Percentiles rank a stretch among this genome's conserved stretches.
Conservation (phyloP, 2,329 filamentous ascomycete species). For the Clonostachys byssicola region DNA sequence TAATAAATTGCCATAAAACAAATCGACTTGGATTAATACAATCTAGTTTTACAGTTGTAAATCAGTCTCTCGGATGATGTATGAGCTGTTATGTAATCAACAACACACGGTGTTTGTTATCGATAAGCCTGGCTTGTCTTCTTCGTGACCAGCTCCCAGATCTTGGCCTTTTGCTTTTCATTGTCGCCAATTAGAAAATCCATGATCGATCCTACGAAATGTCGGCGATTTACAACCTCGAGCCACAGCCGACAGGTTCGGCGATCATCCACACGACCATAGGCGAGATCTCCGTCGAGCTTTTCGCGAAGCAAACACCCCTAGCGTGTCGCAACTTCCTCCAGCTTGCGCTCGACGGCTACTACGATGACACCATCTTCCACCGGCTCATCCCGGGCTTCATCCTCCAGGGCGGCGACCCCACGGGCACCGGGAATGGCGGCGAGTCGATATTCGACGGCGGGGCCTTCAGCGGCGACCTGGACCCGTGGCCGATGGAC, state of each 20-base stretch:
- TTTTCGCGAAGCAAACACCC: slow-evolving; percentile 93
- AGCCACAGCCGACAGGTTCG: slow-evolving; percentile 90
- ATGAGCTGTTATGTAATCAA: no score
- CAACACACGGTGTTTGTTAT: no score
- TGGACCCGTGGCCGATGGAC: slow-evolving; percentile 70
- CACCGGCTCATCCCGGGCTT: slow-evolving; percentile 91
- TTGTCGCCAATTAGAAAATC: no score
- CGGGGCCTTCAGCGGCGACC: slow-evolving; percentile 66
- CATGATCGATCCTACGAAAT: slow-evolving; percentile 37
- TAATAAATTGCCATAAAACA: background rate
- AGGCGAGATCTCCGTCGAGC: slow-evolving; percentile 85
- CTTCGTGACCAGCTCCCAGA: no score
- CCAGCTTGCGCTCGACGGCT: slow-evolving; percentile 89
- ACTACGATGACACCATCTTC: slow-evolving; percentile 92
- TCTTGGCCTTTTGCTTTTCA: no score
- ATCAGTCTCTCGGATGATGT: no score
- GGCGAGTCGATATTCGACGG: slow-evolving; percentile 91
- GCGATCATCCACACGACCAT: slow-evolving; percentile 85
- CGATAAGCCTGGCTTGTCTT: no score
- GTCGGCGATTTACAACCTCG: slow-evolving; percentile 90
- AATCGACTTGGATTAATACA: background rate
- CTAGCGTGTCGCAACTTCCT: slow-evolving; percentile 93
- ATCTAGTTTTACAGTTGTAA: background rate
- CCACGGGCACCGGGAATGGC: slow-evolving; percentile 86
- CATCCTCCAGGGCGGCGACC: slow-evolving; percentile 91